A percentile compares a stretch with the other conserved stretches of the same genome.
These are phyloP conservation scores for Westerdykella ornata DNA, from an alignment of 2,329 filamentous ascomycete species.

Conservation along the genomic window DNA sequence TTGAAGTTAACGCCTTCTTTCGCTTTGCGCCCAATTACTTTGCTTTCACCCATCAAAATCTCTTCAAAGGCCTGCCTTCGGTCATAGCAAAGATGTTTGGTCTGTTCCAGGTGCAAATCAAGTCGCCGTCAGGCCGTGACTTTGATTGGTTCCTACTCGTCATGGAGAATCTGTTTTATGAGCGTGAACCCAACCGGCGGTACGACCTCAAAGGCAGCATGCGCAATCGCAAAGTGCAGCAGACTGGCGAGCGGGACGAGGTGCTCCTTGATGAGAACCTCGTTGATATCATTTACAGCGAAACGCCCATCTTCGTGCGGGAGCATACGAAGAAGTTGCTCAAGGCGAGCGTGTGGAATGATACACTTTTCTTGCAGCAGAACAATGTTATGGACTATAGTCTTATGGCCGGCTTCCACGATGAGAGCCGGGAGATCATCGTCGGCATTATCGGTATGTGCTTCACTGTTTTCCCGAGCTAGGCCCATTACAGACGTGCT, in stretches of 20 bases:
- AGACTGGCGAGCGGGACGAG: slow-evolving; percentile 91
- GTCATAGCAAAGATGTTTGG: slow-evolving; percentile 99
- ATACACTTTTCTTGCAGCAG: slow-evolving; percentile 86
- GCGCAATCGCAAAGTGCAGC: slow-evolving; percentile 95
- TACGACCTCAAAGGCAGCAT: slow-evolving; percentile 96
- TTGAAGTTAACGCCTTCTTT: slow-evolving; percentile 90
- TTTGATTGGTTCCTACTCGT: slow-evolving; percentile 90
- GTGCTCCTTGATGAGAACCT: slow-evolving; percentile 97
- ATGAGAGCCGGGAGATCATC: slow-evolving; percentile 74
- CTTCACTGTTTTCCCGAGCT: neutral
- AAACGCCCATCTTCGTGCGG: slow-evolving; percentile 87
- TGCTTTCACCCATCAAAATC: slow-evolving; percentile 88
- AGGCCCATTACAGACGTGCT: neutral
- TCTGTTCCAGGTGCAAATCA: slow-evolving; percentile 95
- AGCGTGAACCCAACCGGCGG: slow-evolving; percentile 72
- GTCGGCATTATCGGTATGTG: slow-evolving; percentile 75
- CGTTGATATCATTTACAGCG: slow-evolving; percentile 91
- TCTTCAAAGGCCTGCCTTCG: slow-evolving; percentile 87
- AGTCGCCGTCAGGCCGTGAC: slow-evolving; percentile 89
- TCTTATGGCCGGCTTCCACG: slow-evolving; percentile 96
- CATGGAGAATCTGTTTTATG: slow-evolving; percentile 98
- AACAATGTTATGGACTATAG: slow-evolving; percentile 99
- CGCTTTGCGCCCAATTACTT: slow-evolving; percentile 97
- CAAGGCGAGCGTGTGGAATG: slow-evolving; percentile 89
- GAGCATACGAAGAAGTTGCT: slow-evolving; percentile 95